Base-by-base conservation (phyloP, 768 basidiomycete species). In the Mycena vitilis region DNA sequence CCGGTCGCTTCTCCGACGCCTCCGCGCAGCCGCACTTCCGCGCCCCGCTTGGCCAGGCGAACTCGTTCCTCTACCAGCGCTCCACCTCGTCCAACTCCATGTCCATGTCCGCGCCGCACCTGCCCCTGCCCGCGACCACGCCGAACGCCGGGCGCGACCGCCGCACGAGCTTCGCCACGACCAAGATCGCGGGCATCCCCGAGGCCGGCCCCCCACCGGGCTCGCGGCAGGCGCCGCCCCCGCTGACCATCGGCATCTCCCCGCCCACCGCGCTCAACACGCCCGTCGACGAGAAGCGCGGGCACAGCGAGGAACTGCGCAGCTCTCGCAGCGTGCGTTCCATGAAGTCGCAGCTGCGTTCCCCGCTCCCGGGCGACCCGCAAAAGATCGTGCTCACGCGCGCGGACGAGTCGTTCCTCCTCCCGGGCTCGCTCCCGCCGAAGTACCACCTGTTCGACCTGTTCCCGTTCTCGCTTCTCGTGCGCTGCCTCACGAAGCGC, bases 381-480 rank as follows among this genome's bases (percentile, higher is more conserved):
- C 78, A 81, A 15, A 79, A 83, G 52, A 73, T 81, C 22, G 77
- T 84, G 53, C 72, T 83, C 12, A 66, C 81, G n/a, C 72, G 77
- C 47, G 73, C 74, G 16, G 86, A 86, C 20, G 88, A 88, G 61
- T 74, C 71, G 23, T 81, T 80, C 66, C 78, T 91, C 30, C 74
- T 86, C 16, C 90, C 91, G 5, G 83, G 87, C 5, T 78, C 78
- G 51, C 82, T 83, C 75, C 89, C 91, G 5, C 90, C 90, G 1
- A 85, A 84, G 74, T 89, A 86, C 71, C 81, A 85, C 60, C 42
- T 89, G 44, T 86, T 90, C 65, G 91, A 92, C 73, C 68, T 91
- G 10, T 92, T 91, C 78, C 91, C 91, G 20, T 90, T 92, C 77
- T 91, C 91, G 37, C 77, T 91, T 8, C 72, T 90, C 30, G 84